Conservation (phyloP, 129 eudicot genomes). For the Chrysanthemum lavandulifolium region DNA sequence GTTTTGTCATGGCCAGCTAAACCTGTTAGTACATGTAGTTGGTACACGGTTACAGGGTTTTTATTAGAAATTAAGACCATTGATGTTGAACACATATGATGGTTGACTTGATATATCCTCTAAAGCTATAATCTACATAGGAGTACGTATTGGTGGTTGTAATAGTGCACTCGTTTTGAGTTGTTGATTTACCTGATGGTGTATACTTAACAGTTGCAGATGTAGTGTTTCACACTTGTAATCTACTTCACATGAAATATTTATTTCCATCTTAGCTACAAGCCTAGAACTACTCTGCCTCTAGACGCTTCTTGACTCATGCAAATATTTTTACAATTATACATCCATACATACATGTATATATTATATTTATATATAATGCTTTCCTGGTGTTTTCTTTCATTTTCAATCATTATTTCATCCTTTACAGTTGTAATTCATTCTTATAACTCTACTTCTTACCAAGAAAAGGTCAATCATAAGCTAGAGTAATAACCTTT, state of each 20-base stretch:
- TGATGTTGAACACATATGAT: neutral
- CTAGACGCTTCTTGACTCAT: neutral
- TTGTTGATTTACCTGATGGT: neutral
- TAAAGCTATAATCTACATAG: neutral
- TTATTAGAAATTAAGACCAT: neutral
- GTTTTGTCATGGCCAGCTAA: constrained; percentile 11
- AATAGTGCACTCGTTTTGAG: neutral
- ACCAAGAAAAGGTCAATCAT: neutral
- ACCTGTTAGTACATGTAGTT: constrained; percentile 6
- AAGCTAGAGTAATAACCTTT: constrained; percentile 4
- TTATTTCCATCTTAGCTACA: no score
- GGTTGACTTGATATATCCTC: neutral
- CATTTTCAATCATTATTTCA: neutral
- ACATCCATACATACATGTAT: neutral
- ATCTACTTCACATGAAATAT: neutral
- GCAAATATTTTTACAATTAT: neutral
- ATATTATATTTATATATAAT: neutral
- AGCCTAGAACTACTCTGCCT: neutral
- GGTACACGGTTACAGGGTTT: neutral
- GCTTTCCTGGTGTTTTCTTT: neutral
- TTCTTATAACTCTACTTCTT: neutral
- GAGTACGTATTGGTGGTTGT: neutral
- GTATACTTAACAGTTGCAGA: neutral
- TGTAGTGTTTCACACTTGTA: neutral
- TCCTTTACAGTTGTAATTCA: neutral